phyloP scores from a whole-genome alignment of 2,329 filamentous ascomycete genomes.

The Periconia macrospinosa region DNA sequence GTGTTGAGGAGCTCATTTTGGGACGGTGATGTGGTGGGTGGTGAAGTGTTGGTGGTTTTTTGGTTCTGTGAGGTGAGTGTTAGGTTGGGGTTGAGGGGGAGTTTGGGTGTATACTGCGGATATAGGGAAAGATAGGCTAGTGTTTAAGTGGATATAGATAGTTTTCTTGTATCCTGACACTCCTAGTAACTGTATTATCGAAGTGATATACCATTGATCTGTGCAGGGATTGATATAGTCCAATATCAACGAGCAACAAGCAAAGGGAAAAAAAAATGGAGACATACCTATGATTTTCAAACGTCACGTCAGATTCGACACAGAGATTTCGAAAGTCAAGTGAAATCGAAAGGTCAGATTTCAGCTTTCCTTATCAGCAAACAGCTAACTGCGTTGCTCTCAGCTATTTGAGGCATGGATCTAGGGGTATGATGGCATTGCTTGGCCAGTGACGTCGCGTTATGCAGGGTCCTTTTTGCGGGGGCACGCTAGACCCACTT shows the following conservation, averaged over 20 bases:
- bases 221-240: too few relatives aligned
- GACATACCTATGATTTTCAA: too few relatives aligned
- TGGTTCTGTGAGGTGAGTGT: too few relatives aligned
- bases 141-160: too few relatives aligned
- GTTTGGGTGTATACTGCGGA: too few relatives aligned
- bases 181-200: too few relatives aligned
- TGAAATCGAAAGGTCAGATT: neutral
- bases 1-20: neutral
- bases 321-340: neutral
- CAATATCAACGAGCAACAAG: too few relatives aligned
- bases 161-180: too few relatives aligned
- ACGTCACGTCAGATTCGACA: neutral
- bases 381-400: neutral
- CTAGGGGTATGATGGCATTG: conserved; percentile 23
- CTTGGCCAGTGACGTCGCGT: conserved; percentile 31
- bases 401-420: neutral
- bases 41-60: neutral
- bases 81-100: too few relatives aligned
- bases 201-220: too few relatives aligned
- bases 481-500: conserved; percentile 7
- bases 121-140: too few relatives aligned
- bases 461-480: conserved; percentile 21
- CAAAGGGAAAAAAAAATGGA: too few relatives aligned
- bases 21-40: neutral
- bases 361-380: neutral